phyloP scores from a whole-genome alignment of 2,329 filamentous ascomycete genomes.

The Fusarium compactum region DNA sequence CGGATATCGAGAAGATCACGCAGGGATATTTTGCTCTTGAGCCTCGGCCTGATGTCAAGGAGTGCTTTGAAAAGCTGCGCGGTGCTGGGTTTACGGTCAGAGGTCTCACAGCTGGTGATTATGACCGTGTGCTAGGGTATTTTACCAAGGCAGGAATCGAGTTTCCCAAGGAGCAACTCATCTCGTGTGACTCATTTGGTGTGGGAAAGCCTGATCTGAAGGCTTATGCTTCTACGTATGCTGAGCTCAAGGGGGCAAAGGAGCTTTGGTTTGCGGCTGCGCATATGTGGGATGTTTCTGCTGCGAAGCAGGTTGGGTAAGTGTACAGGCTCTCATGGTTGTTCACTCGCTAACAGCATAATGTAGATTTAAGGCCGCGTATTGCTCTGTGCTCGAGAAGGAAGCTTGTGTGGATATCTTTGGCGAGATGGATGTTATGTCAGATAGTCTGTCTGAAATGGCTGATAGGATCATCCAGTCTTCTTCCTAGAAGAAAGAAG shows the following conservation, averaged over 20 bases:
- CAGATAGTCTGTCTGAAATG: conserved; percentile 32
- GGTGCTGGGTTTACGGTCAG: conserved; percentile 31
- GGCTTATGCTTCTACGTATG: conserved; percentile 35
- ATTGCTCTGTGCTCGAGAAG: conserved; percentile 35
- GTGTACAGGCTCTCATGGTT: accelerated
- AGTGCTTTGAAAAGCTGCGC: conserved; percentile 36
- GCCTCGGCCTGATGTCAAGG: conserved; percentile 9
- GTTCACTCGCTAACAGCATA: neutral
- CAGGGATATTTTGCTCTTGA: conserved; percentile 29
- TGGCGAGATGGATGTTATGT: conserved; percentile 41
- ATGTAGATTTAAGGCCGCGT: conserved; percentile 33
- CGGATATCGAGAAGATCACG: conserved; percentile 56
- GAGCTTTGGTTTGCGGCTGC: conserved; percentile 41
- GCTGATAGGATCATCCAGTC: conserved; percentile 35
- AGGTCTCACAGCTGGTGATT: conserved; percentile 34
- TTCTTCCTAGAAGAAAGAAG: neutral
- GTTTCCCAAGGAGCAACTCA: conserved; percentile 29
- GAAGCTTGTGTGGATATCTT: conserved; percentile 36
- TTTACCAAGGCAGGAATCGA: conserved; percentile 34
- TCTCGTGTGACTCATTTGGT: conserved; percentile 35
- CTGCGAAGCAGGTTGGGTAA: conserved; percentile 37
- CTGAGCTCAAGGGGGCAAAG: conserved; percentile 24
- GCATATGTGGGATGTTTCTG: conserved; percentile 40
- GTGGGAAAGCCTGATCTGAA: conserved; percentile 39
- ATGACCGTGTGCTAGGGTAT: conserved; percentile 30